Evolutionary conservation across 345 rosid genomes (phyloP).

Genomic region (Rubroshorea leprosula): DNA sequence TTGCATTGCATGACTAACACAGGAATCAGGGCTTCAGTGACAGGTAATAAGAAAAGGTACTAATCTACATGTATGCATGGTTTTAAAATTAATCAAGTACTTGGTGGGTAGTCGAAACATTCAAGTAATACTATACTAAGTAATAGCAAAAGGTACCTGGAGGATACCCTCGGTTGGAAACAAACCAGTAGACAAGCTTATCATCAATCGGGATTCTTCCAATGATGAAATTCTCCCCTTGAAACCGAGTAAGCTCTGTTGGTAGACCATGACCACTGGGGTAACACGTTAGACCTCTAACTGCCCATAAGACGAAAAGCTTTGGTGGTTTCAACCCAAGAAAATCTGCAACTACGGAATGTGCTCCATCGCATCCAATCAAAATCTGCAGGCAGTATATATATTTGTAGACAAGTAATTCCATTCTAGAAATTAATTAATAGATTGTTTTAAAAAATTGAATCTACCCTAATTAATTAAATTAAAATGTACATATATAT

Average conservation of each 20-base stretch:
- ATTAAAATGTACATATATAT: not conserved
- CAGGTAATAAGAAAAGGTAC: too few relatives aligned
- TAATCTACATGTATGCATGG: too few relatives aligned
- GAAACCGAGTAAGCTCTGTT: slow-evolving; percentile 20
- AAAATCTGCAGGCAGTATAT: slow-evolving; percentile 20
- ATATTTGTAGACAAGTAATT: not conserved
- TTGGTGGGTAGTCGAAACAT: too few relatives aligned
- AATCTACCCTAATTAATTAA: not conserved
- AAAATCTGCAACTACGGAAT: slow-evolving; percentile 37
- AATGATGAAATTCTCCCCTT: slow-evolving; percentile 14
- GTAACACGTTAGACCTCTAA: slow-evolving; percentile 37
- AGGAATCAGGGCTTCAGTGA: too few relatives aligned
- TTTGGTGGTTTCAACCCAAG: slow-evolving; percentile 29
- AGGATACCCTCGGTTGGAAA: slow-evolving; percentile 10
- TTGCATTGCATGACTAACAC: too few relatives aligned
- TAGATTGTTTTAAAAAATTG: too few relatives aligned
- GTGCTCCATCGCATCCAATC: slow-evolving; percentile 55
- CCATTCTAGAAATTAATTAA: not conserved
- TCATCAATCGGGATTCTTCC: slow-evolving; percentile 35
- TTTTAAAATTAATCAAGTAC: too few relatives aligned
- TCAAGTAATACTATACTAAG: too few relatives aligned
- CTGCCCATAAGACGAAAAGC: slow-evolving; percentile 22
- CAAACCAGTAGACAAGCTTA: slow-evolving; percentile 35
- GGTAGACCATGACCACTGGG: slow-evolving; percentile 41
- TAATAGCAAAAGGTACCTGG: too few relatives aligned